A percentile compares a stretch with the other conserved stretches of the same genome.
These are phyloP conservation scores for Cucurbitaria berberidis DNA, from an alignment of 2,329 filamentous ascomycete species.

Conservation along the genomic window DNA sequence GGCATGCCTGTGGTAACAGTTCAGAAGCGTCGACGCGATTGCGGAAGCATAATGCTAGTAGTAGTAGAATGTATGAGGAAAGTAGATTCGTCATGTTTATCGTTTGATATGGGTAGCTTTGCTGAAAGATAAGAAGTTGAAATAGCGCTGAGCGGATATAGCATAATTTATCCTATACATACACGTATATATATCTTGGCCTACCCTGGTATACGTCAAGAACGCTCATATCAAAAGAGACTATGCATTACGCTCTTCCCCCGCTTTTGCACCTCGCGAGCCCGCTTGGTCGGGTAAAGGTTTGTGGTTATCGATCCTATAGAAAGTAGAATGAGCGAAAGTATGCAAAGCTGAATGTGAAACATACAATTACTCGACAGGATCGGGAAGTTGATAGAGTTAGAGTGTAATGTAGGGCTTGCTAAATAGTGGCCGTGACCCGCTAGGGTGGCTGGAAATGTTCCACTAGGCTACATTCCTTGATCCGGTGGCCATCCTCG, in stretches of 20 bases:
- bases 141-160: not conserved
- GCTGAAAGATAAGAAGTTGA: not conserved
- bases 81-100: not conserved
- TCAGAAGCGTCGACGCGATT: not conserved
- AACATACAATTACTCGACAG: not conserved
- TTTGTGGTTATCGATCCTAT: not conserved
- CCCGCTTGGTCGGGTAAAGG: not conserved
- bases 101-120: not conserved
- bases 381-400: not conserved
- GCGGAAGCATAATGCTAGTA: not conserved
- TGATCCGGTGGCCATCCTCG: not conserved
- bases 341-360: not conserved
- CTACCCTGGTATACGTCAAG: not conserved
- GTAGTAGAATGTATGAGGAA: not conserved
- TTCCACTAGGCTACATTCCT: not conserved
- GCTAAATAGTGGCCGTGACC: not conserved
- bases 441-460: not conserved
- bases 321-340: not conserved
- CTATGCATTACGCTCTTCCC: not conserved
- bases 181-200: not conserved
- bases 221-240: not conserved
- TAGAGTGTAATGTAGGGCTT: not conserved
- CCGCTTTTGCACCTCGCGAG: not conserved
- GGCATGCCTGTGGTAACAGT: conserved; percentile 1
- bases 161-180: not conserved